Evolutionary conservation across 371 early-diverging fungal species (phyloP), one percentile per base, ranked within the genome.

Genomic region (Smittium culicis): DNA sequence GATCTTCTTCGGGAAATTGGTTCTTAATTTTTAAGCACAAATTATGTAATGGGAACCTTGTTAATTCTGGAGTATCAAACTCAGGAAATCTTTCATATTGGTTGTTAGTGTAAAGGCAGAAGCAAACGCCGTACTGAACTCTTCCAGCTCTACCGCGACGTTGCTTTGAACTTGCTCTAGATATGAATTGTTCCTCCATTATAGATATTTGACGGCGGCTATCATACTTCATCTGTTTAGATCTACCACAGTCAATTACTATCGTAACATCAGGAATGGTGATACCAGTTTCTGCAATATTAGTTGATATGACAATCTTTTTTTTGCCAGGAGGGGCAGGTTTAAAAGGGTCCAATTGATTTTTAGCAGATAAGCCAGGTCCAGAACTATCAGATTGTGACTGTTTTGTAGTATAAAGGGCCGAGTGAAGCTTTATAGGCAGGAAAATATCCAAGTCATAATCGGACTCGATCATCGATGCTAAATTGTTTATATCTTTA

Each of bases 201-300:
- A 80, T 78, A 0, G 89, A 83, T 72, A 91, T 77, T 82, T 83
- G 73, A 61, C 82, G 78, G 65, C 82, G 80, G 55, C 82, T 80
- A 68, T 93, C 90, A 67, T 77, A 86, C 77, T 79, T 79, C 25
- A 87, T 79, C 54, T 87, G 85, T 66, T 93, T 96, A 2, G 88
- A 85, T 76, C 89, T 83, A 25, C 97, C 98, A 0, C 88, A 80
- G 74, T 99, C 99, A 65, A 99, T 86, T 0, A 98, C 98, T 65
- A 88, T 84, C 0, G 91, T 92, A 17, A 96, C 87, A 73, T 93
- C 94, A 11, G 93, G 93, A 45, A 98, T 95, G 11, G 98, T 98
- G 28, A 98, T 83, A 68, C 88, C 88, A 0, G 97, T 96, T 72
- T 97, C 98, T 0, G 95, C 92, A 76, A 97, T 92, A 67, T 96